Conservation (phyloP, 1,284 basidiomycete genomes). For the Puccinia novopanici region DNA sequence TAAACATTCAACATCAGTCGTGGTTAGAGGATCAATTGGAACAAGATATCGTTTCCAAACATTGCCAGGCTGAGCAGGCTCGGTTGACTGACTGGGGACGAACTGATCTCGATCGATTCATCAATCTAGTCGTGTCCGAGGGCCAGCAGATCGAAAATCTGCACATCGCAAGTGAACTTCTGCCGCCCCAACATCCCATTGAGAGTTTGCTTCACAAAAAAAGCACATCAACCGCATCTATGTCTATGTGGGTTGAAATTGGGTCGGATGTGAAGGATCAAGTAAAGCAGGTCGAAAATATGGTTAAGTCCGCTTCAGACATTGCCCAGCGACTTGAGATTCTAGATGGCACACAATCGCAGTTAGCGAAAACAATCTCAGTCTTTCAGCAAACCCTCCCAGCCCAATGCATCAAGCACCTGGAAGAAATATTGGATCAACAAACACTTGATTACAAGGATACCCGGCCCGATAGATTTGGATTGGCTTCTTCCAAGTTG, state of each 20-base stretch:
- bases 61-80: constrained; percentile 19
- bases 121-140: constrained; percentile 16
- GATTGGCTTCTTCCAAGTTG: constrained; percentile 1
- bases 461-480: constrained; percentile 10
- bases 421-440: constrained; percentile 12
- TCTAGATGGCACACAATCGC: not conserved
- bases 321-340: not conserved
- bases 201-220: not conserved
- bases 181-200: not conserved
- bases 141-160: constrained; percentile 1
- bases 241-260: not conserved
- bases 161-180: not conserved
- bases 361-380: constrained; percentile 1
- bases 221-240: not conserved
- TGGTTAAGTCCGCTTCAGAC: constrained; percentile 13
- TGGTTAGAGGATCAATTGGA: constrained; percentile 3
- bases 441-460: not conserved
- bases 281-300: not conserved
- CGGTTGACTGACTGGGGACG: constrained; percentile 25
- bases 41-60: not conserved
- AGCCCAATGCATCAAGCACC: not conserved
- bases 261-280: constrained; percentile 1
- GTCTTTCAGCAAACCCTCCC: constrained; percentile 23
- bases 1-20: not conserved
- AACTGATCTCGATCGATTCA: constrained; percentile 19